A percentile compares a stretch with the other conserved stretches of the same genome.
Conservation (phyloP, 257 asterid genomes). For the Ligustrum vulgare region DNA sequence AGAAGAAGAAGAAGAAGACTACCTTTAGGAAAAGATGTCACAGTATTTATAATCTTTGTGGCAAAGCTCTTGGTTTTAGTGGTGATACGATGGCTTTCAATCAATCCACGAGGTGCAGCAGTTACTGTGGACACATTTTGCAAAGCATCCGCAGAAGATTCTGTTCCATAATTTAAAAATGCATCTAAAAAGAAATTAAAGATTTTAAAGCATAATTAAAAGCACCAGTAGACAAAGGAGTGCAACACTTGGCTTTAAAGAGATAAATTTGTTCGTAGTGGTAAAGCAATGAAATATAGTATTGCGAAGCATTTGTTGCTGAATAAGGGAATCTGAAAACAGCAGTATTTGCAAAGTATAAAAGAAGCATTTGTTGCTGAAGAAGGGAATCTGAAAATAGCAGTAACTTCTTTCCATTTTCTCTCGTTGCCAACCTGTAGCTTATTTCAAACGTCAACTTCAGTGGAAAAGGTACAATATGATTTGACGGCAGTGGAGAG, state of each 20-base stretch:
- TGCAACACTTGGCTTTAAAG: slow-evolving; percentile 65
- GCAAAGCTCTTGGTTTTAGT: slow-evolving; percentile 23
- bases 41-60: slow-evolving; percentile 22
- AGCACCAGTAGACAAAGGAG: slow-evolving; percentile 29
- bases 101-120: slow-evolving; percentile 28
- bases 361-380: too few species aligned
- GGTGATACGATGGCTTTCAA: slow-evolving; percentile 22
- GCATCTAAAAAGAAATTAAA: not conserved
- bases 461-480: too few species aligned
- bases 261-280: slow-evolving; percentile 81
- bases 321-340: slow-evolving; percentile 75
- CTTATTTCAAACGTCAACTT: too few species aligned
- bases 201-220: not conserved
- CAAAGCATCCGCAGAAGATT: slow-evolving; percentile 40
- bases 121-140: slow-evolving; percentile 36
- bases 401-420: too few species aligned
- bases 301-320: slow-evolving; percentile 77
- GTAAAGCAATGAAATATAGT: slow-evolving; percentile 60
- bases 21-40: slow-evolving; percentile 44
- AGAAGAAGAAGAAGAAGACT: not conserved
- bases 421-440: too few species aligned
- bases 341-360: slow-evolving; percentile 21
- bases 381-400: too few species aligned
- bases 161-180: too few species aligned
- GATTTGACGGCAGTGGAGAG: too few species aligned